Conservation (phyloP, 2,329 filamentous ascomycete species). For the Paecilomyces formosus region DNA sequence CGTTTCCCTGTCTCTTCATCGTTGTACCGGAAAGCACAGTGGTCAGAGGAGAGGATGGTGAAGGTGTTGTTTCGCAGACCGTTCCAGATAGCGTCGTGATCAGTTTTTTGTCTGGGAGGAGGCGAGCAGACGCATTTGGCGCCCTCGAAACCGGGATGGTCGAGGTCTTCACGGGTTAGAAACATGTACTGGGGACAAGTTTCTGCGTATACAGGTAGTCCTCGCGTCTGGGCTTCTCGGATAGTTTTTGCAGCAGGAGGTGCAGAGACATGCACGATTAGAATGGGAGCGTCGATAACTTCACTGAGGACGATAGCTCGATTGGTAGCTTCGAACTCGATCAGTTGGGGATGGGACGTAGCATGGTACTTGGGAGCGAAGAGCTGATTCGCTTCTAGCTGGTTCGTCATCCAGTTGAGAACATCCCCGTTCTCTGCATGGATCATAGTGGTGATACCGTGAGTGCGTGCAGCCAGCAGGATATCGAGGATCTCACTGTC, state of each 20-base stretch:
- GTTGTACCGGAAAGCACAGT: slow-evolving; percentile 41
- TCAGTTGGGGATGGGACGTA: slow-evolving; percentile 31
- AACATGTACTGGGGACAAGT: slow-evolving; percentile 55
- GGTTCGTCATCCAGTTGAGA: slow-evolving; percentile 29
- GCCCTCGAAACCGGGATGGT: slow-evolving; percentile 35
- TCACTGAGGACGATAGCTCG: slow-evolving; percentile 45
- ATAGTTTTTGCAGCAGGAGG: slow-evolving; percentile 42
- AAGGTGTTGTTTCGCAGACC: slow-evolving; percentile 49
- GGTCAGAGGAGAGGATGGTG: slow-evolving; percentile 46
- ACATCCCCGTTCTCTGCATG: slow-evolving; percentile 42
- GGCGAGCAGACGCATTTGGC: slow-evolving; percentile 51
- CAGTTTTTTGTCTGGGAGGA: slow-evolving; percentile 41
- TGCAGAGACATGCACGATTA: slow-evolving; percentile 48
- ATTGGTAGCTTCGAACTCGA: slow-evolving; percentile 40
- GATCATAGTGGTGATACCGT: slow-evolving; percentile 33
- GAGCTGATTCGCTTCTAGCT: slow-evolving; percentile 26
- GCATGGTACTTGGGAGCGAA: slow-evolving; percentile 37
- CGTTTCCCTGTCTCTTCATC: slow-evolving; percentile 44
- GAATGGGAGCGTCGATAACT: slow-evolving; percentile 44
- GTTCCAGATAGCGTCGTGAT: slow-evolving; percentile 46
- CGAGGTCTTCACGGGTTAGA: slow-evolving; percentile 41
- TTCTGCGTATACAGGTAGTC: slow-evolving; percentile 49
- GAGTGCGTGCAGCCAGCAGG: slow-evolving; percentile 30
- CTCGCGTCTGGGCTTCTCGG: slow-evolving; percentile 42
- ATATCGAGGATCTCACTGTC: slow-evolving; percentile 38